Percentiles rank a stretch among this genome's conserved stretches.
These are phyloP conservation scores for Bassia scoparia DNA, from an alignment of 148 eudicot genomes.

Conservation along the genomic window DNA sequence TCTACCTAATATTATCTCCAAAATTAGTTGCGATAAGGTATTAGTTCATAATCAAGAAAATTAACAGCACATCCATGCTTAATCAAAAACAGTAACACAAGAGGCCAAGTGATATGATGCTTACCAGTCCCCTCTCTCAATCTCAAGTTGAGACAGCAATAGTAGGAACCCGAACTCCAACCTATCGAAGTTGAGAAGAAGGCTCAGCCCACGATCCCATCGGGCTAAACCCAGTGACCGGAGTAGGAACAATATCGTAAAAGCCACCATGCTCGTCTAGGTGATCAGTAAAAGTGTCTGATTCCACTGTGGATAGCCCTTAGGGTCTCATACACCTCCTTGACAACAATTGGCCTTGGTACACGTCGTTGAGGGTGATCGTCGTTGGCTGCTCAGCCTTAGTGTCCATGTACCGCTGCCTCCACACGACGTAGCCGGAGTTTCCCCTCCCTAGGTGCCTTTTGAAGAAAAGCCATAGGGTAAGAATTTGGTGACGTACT, in stretches of 20 bases:
- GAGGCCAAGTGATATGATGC: too few species aligned
- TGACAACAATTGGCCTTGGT: constrained; percentile 68
- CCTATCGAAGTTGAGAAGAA: constrained; percentile 51
- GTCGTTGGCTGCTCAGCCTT: constrained; percentile 62
- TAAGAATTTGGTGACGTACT: constrained; percentile 47
- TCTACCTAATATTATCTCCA: too few species aligned
- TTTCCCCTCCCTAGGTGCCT: constrained; percentile 51
- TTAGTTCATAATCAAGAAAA: too few species aligned
- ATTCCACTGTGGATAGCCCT: constrained; percentile 87
- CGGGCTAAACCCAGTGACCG: constrained; percentile 56
- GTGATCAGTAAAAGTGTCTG: constrained; percentile 60
- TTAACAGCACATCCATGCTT: too few species aligned
- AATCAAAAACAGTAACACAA: too few species aligned
- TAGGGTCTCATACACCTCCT: constrained; percentile 83
- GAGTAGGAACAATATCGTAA: constrained; percentile 71
- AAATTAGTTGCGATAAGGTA: too few species aligned
- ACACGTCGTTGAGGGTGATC: constrained; percentile 86
- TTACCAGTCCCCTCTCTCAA: constrained; percentile 68
- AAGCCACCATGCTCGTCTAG: constrained; percentile 90
- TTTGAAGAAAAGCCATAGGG: constrained; percentile 52
- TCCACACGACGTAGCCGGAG: constrained; percentile 66
- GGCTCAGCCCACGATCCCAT: constrained; percentile 75
- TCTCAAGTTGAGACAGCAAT: constrained; percentile 73
- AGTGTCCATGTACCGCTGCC: constrained; percentile 69
- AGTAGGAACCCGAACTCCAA: constrained; percentile 68